Evolutionary conservation across 768 basidiomycete species (phyloP).

Genomic region (Russula lepida): DNA sequence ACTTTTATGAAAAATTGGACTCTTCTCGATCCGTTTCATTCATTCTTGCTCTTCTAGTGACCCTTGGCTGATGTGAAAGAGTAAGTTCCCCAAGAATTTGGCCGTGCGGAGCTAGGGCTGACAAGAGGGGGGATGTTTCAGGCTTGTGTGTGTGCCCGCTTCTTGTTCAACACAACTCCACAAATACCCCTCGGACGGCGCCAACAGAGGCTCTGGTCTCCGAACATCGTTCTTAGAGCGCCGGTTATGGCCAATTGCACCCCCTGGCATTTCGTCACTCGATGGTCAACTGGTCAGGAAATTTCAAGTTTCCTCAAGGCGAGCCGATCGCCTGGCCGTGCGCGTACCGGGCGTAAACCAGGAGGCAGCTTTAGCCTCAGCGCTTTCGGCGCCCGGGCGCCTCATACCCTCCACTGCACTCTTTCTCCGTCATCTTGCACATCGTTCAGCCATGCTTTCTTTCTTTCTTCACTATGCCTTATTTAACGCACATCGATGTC

Average conservation of each 20-base stretch:
- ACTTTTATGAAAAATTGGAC: constrained; percentile 14
- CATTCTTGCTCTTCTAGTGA: constrained; percentile 9
- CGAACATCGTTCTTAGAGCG: constrained; percentile 9
- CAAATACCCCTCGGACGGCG: constrained; percentile 10
- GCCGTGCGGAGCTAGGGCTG: background rate
- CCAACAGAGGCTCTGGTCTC: background rate
- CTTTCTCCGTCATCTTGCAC: constrained; percentile 10
- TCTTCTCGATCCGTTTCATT: constrained; percentile 9
- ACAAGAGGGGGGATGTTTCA: background rate
- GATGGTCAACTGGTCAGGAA: constrained; percentile 5
- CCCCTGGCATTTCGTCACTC: constrained; percentile 6
- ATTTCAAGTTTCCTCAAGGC: constrained; percentile 5
- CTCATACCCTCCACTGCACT: background rate
- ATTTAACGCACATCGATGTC: constrained; percentile 11
- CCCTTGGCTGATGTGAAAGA: constrained; percentile 9
- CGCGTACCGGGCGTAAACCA: constrained; percentile 11
- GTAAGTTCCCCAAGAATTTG: constrained; percentile 1
- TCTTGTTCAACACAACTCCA: constrained; percentile 7
- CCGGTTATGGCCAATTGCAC: constrained; percentile 2
- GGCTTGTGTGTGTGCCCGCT: constrained; percentile 3
- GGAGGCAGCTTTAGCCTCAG: constrained; percentile 5
- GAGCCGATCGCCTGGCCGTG: constrained; percentile 8
- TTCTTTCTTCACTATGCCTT: background rate
- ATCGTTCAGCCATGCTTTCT: constrained; percentile 4
- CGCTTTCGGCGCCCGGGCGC: background rate